phyloP scores from a whole-genome alignment of 2,329 filamentous ascomycete genomes.

The Stagonosporopsis chrysanthemi region DNA sequence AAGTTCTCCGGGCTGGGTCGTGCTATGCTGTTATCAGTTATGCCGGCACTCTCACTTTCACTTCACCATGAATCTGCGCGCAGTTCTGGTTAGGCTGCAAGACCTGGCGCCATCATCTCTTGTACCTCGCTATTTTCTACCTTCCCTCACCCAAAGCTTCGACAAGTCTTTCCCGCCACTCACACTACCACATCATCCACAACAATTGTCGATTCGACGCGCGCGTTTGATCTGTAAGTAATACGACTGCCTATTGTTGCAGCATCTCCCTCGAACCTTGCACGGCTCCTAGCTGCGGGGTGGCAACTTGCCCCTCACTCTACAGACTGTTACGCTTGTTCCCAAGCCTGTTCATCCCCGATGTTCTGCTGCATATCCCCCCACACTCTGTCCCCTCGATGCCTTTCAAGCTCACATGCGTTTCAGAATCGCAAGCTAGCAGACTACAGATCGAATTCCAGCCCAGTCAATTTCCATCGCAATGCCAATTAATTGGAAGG shows the following conservation, averaged over 20 bases:
- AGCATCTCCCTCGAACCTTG: not conserved
- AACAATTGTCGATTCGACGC: too few species aligned
- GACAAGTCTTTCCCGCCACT: not conserved
- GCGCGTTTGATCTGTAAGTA: not conserved
- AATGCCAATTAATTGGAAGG: slow-evolving; percentile 50
- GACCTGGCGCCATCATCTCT: too few species aligned
- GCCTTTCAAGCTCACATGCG: not conserved
- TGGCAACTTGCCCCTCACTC: not conserved
- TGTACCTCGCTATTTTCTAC: not conserved
- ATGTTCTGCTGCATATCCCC: not conserved
- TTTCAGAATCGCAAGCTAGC: not conserved
- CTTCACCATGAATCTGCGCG: not conserved
- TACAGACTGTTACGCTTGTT: not conserved
- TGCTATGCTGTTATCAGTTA: not conserved
- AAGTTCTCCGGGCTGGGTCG: not conserved
- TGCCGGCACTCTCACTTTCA: slow-evolving; percentile 12
- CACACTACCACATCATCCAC: too few species aligned
- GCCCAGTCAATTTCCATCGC: not conserved
- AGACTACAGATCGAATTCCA: not conserved
- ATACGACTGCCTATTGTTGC: not conserved
- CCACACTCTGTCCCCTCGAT: not conserved
- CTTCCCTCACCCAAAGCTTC: not conserved
- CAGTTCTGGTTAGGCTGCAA: too few species aligned
- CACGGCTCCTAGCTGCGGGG: not conserved
- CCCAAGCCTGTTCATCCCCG: not conserved